Evolutionary conservation across 2,329 filamentous ascomycete species (phyloP).

Genomic region (Thermoascus crustaceus): DNA sequence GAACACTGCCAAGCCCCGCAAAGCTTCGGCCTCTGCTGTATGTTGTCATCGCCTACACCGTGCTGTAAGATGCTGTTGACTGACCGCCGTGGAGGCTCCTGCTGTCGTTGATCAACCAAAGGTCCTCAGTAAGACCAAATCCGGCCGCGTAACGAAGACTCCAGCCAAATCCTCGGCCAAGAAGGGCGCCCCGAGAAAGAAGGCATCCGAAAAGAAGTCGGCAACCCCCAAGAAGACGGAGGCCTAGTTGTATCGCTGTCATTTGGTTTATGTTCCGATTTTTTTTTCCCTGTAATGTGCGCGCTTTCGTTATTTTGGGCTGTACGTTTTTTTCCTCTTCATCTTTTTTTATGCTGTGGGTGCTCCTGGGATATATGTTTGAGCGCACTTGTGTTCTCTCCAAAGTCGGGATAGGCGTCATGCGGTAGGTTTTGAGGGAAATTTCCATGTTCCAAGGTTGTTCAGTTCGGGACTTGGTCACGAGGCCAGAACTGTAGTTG

Average conservation of each 20-base stretch:
- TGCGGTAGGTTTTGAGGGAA: conserved; percentile 29
- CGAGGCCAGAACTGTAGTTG: conserved; percentile 1
- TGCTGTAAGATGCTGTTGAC: conserved; percentile 5
- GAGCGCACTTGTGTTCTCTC: conserved; percentile 14
- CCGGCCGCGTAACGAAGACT: conserved; percentile 71
- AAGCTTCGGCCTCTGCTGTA: conserved; percentile 39
- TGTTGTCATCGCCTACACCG: conserved; percentile 10
- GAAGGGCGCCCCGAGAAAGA: conserved; percentile 41
- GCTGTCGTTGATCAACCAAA: conserved; percentile 62
- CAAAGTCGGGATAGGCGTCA: conserved; percentile 25
- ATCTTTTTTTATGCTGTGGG: conserved; percentile 12
- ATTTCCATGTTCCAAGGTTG: conserved; percentile 13
- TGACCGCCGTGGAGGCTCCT: conserved; percentile 44
- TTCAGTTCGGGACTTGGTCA: conserved; percentile 1
- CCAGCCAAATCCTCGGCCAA: conserved; percentile 38
- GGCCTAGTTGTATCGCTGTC: conserved; percentile 5
- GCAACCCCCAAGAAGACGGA: conserved; percentile 32
- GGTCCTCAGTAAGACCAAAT: conserved; percentile 73
- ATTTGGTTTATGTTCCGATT: conserved; percentile 7
- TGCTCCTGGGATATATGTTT: conserved; percentile 19
- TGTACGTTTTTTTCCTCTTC: conserved; percentile 23
- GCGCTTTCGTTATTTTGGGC: conserved; percentile 15
- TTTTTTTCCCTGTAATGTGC: conserved; percentile 12
- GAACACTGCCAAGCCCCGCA: conserved; percentile 47
- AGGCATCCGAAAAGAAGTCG: conserved; percentile 16